Evolutionary conservation across 352 stramenopile genomes (phyloP).

Genomic region (Phytophthora nicotianae): DNA sequence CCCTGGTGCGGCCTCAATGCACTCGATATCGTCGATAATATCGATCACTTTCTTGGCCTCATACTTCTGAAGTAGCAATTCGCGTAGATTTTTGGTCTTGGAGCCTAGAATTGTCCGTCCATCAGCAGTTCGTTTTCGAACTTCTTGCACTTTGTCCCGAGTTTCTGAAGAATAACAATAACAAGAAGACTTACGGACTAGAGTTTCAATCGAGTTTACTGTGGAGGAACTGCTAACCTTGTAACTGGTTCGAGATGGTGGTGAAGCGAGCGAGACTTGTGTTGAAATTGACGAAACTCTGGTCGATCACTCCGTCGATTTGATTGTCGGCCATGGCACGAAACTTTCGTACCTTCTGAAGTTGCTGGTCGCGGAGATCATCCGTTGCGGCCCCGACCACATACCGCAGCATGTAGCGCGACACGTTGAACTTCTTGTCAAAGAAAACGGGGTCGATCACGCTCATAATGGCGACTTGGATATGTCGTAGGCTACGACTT

Average conservation of each 20-base stretch:
- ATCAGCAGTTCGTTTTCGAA: conserved; percentile 69
- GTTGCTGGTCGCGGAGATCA: conserved; percentile 71
- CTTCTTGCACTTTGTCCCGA: conserved; percentile 68
- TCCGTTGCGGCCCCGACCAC: conserved; percentile 73
- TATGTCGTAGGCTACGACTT: neutral
- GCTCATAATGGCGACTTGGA: conserved; percentile 36
- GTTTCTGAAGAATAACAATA: conserved; percentile 45
- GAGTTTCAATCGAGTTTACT: neutral
- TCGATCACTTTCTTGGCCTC: conserved; percentile 85
- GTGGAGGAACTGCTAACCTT: conserved; percentile 42
- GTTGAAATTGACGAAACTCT: conserved; percentile 88
- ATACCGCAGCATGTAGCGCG: conserved; percentile 82
- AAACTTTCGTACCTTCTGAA: conserved; percentile 61
- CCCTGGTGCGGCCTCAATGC: conserved; percentile 68
- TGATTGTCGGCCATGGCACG: conserved; percentile 74
- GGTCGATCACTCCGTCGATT: conserved; percentile 83
- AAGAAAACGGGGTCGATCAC: conserved; percentile 81
- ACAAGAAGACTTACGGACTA: neutral
- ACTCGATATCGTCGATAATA: conserved; percentile 86
- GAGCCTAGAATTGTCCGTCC: conserved; percentile 82
- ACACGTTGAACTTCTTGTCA: conserved; percentile 85
- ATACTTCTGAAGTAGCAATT: conserved; percentile 83
- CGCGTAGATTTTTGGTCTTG: conserved; percentile 85
- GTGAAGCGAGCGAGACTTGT: conserved; percentile 82
- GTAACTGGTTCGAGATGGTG: conserved; percentile 74